phyloP scores from a whole-genome alignment of 2,329 filamentous ascomycete genomes.

The Fusarium tricinctum region DNA sequence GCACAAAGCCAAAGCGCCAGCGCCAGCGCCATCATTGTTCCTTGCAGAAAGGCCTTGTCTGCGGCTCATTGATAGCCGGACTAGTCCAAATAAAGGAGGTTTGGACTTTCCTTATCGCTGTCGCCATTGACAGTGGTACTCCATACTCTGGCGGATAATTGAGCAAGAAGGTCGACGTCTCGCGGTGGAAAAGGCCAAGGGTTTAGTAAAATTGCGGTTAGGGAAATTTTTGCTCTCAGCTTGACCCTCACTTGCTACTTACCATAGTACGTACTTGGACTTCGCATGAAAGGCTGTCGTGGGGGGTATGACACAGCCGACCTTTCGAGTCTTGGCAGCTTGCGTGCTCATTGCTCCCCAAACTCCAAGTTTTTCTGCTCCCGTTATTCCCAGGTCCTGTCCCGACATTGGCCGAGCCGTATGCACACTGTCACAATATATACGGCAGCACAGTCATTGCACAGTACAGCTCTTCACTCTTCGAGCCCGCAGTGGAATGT shows the following conservation, averaged over 20 bases:
- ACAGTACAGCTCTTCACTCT: slow-evolving; percentile 28
- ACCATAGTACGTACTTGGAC: slow-evolving; percentile 3
- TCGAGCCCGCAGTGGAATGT: background rate
- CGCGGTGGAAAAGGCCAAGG: slow-evolving; percentile 13
- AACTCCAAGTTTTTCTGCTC: slow-evolving; percentile 10
- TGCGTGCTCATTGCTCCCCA: slow-evolving; percentile 8
- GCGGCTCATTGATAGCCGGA: slow-evolving; percentile 41
- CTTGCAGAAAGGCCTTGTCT: slow-evolving; percentile 43
- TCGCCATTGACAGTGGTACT: slow-evolving; percentile 14
- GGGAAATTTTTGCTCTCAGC: slow-evolving; percentile 10
- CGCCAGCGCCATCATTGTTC: slow-evolving; percentile 40
- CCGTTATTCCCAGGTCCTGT: slow-evolving; percentile 34
- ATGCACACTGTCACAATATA: slow-evolving; percentile 16
- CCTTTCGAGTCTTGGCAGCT: slow-evolving; percentile 15
- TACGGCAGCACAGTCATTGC: background rate
- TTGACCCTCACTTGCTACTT: slow-evolving; percentile 1
- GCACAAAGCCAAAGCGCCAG: slow-evolving; percentile 44
- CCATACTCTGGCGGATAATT: slow-evolving; percentile 16
- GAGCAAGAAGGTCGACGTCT: slow-evolving; percentile 22
- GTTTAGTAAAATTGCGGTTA: slow-evolving; percentile 8
- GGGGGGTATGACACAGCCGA: slow-evolving; percentile 21
- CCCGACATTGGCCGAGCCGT: slow-evolving; percentile 49
- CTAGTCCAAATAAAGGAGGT: slow-evolving; percentile 35
- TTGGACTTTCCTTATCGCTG: slow-evolving; percentile 22
- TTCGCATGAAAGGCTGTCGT: slow-evolving; percentile 32